phyloP scores from a whole-genome alignment of 768 basidiomycete genomes.

The Gelatoporia subvermispora region DNA sequence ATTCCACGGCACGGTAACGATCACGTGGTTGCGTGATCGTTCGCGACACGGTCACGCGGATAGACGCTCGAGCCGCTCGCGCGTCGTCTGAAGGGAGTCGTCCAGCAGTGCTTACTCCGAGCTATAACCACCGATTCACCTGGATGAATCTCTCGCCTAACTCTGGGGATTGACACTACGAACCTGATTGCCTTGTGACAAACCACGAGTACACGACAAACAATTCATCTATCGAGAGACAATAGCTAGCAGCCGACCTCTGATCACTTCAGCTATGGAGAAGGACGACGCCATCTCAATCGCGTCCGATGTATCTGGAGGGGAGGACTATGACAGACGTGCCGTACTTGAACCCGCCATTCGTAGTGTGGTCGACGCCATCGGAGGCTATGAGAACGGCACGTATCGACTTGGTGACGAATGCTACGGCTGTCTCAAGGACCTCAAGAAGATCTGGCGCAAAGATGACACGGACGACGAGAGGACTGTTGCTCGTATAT shows the following conservation, averaged over 20 bases:
- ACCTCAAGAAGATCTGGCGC: constrained; percentile 93
- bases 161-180: too few relatives aligned
- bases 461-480: constrained; percentile 97
- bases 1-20: too few relatives aligned
- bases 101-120: too few relatives aligned
- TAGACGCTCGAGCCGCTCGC: too few relatives aligned
- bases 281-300: constrained; percentile 23
- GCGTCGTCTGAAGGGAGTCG: too few relatives aligned
- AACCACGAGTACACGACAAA: too few relatives aligned
- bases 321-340: constrained; percentile 38
- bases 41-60: too few relatives aligned
- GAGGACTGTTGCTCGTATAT: constrained; percentile 89
- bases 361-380: constrained; percentile 70
- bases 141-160: too few relatives aligned
- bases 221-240: too few relatives aligned
- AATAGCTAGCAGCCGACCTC: background rate
- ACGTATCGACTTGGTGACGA: constrained; percentile 78
- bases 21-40: too few relatives aligned
- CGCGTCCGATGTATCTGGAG: constrained; percentile 24
- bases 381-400: constrained; percentile 68
- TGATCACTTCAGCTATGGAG: constrained; percentile 13
- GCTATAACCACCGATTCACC: too few relatives aligned
- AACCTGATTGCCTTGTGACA: too few relatives aligned
- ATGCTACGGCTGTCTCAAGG: constrained; percentile 79
- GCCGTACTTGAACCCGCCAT: constrained; percentile 63